Conservation (phyloP, 768 basidiomycete genomes). For the Pisolithus sp. region DNA sequence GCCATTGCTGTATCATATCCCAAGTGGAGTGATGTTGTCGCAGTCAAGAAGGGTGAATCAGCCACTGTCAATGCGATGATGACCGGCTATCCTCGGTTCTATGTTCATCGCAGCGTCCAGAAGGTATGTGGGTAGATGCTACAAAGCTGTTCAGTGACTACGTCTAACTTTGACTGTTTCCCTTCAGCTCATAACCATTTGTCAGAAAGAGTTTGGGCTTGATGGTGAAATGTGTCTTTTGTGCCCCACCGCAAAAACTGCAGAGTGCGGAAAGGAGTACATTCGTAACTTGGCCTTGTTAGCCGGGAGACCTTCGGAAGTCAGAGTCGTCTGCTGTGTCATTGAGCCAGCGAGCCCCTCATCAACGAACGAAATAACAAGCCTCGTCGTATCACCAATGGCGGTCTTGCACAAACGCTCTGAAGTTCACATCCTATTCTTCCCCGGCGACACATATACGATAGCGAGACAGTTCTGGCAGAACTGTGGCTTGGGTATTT, state of each 20-base stretch:
- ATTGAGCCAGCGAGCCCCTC: slow-evolving; percentile 54
- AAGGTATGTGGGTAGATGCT: slow-evolving; percentile 51
- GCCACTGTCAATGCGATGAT: slow-evolving; percentile 75
- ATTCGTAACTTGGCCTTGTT: slow-evolving; percentile 45
- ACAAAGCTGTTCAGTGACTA: background rate
- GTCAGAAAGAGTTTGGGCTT: slow-evolving; percentile 70
- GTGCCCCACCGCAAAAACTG: slow-evolving; percentile 65
- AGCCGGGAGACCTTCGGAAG: slow-evolving; percentile 36
- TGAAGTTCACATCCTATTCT: slow-evolving; percentile 82
- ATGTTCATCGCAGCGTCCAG: slow-evolving; percentile 78
- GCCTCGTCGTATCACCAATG: background rate
- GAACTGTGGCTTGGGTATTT: slow-evolving; percentile 85
- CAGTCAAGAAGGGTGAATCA: slow-evolving; percentile 85
- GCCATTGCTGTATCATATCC: slow-evolving; percentile 92
- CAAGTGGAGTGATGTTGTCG: slow-evolving; percentile 86
- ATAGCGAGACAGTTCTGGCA: slow-evolving; percentile 94
- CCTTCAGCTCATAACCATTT: slow-evolving; percentile 66
- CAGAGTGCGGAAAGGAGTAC: slow-evolving; percentile 72
- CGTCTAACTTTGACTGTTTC: background rate
- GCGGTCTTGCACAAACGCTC: slow-evolving; percentile 29
- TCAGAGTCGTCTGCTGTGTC: slow-evolving; percentile 62
- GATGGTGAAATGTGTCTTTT: slow-evolving; percentile 72
- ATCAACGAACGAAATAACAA: too few relatives aligned
- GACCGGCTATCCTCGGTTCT: slow-evolving; percentile 91
- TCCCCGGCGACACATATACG: slow-evolving; percentile 51